Conservation (phyloP, 2,329 filamentous ascomycete genomes). For the Epichloe uncinata region DNA sequence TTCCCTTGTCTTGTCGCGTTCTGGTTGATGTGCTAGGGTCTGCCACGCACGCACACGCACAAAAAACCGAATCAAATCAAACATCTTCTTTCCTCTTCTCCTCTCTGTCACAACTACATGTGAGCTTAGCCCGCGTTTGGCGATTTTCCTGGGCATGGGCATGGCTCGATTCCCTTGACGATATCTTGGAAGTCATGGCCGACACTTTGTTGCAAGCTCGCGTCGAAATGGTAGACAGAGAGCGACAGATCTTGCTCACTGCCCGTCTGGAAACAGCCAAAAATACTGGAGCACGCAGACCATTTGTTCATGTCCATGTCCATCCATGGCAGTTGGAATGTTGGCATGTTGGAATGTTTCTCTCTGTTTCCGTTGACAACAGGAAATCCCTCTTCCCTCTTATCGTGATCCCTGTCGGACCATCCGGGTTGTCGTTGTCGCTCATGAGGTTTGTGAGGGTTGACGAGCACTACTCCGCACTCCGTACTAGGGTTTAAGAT, state of each 20-base stretch:
- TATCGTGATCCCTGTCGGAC: not conserved
- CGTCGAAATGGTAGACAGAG: not conserved
- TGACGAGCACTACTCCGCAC: not conserved
- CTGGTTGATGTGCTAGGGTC: not conserved
- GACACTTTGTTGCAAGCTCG: not conserved
- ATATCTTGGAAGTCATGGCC: not conserved
- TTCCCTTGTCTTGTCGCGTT: not conserved
- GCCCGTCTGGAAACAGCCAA: not conserved
- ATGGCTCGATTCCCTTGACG: not conserved
- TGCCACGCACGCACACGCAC: not conserved
- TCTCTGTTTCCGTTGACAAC: no score
- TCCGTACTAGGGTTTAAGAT: no score
- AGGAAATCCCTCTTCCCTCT: no score
- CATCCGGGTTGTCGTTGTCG: not conserved
- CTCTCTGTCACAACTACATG: no score
- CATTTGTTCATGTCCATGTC: no score
- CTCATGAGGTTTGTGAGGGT: not conserved
- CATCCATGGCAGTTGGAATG: no score
- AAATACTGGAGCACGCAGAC: no score
- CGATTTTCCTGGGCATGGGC: not conserved
- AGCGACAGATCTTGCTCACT: not conserved
- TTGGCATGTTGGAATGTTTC: no score
- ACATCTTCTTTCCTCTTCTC: no score
- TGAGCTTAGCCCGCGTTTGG: not conserved
- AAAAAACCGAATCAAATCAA: not conserved